A percentile compares a stretch with the other conserved stretches of the same genome.
Conservation (phyloP, 345 rosid species). For the Adansonia digitata region DNA sequence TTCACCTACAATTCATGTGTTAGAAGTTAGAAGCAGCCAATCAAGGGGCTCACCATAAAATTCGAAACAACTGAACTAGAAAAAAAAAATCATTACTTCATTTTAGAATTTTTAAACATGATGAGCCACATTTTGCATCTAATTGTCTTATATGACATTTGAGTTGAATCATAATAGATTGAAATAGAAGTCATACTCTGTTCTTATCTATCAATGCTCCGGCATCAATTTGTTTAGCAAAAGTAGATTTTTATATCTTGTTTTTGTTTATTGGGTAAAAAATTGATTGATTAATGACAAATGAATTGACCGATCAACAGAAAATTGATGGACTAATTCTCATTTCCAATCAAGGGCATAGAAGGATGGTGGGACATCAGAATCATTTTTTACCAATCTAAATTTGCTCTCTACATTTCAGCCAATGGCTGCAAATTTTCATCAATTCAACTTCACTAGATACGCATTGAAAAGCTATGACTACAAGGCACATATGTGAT, state of each 20-base stretch:
- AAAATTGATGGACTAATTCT: not conserved
- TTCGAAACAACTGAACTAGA: not conserved
- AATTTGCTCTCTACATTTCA: not conserved
- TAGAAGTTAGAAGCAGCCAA: not conserved
- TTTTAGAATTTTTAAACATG: not conserved
- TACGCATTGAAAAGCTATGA: slow-evolving; percentile 3
- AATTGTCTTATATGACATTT: not conserved
- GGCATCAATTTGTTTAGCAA: not conserved
- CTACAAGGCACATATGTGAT: not conserved
- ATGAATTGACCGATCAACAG: too few species aligned
- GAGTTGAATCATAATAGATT: not conserved
- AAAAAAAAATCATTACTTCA: not conserved
- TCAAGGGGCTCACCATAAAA: not conserved
- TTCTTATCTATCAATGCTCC: too few species aligned
- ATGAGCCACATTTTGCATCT: too few species aligned
- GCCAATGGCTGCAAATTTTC: not conserved
- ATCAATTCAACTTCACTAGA: not conserved
- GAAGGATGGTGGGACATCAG: not conserved
- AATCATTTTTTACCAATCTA: not conserved
- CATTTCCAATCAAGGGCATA: not conserved
- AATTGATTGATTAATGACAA: not conserved
- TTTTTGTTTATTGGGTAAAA: not conserved
- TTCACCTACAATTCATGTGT: slow-evolving; percentile 45
- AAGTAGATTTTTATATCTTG: not conserved
- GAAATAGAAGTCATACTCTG: not conserved